Percentiles rank a stretch among this genome's conserved stretches.
Conservation (phyloP, 2,329 filamentous ascomycete genomes). For the Trichoderma sp. region DNA sequence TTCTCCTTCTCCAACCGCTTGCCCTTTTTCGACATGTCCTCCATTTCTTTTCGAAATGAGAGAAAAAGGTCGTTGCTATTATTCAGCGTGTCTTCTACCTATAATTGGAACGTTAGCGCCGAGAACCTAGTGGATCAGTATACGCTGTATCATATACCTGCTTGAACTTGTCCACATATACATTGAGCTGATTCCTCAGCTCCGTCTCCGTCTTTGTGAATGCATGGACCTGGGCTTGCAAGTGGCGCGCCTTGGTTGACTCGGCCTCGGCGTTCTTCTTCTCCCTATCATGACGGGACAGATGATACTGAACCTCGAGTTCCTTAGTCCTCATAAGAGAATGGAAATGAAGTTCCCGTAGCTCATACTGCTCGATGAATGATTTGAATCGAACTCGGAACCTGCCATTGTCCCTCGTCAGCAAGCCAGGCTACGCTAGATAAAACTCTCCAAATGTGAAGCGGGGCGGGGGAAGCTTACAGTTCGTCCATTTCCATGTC, state of each 20-base stretch:
- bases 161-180: conserved; percentile 99
- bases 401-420: conserved; percentile 43
- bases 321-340: conserved; percentile 91
- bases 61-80: conserved; percentile 97
- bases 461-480: conserved; percentile 50
- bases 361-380: conserved; percentile 93
- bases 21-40: conserved; percentile 99
- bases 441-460: not conserved
- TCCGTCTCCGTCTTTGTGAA: conserved; percentile 96
- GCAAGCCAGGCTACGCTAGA: not conserved
- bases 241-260: conserved; percentile 72
- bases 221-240: conserved; percentile 88
- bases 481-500: conserved; percentile 88
- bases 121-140: not conserved
- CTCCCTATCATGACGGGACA: conserved; percentile 84
- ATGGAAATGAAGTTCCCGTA: conserved; percentile 91
- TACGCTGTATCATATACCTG: conserved; percentile 63
- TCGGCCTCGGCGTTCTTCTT: conserved; percentile 85
- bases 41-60: conserved; percentile 98
- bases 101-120: conserved; percentile 27
- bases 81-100: conserved; percentile 98
- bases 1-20: conserved; percentile 97
- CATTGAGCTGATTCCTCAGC: conserved; percentile 89
- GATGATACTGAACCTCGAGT: conserved; percentile 88
- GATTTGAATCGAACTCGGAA: conserved; percentile 89